Evolutionary conservation across 1,284 basidiomycete species (phyloP), one percentile per base, ranked within the genome.

Genomic region (Gymnopus androsaceus): DNA sequence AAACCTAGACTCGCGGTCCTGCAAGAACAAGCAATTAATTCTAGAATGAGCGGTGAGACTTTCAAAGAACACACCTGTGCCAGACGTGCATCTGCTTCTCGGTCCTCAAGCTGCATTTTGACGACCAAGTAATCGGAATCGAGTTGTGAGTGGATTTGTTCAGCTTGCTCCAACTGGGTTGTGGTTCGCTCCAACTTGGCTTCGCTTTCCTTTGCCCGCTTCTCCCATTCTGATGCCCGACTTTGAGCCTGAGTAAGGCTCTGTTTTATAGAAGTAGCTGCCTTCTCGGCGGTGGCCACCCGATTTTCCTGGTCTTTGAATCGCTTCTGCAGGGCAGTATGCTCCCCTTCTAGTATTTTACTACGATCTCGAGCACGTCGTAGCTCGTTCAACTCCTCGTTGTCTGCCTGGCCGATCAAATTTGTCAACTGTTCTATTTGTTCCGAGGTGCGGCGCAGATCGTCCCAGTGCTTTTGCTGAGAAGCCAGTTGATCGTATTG

Each of bases 161-260:
- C 88, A 5, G 78, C 73, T 47, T 87, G 81, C 41, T 91, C 86
- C 14, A 89, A 67, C 63, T 80, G 79, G 45, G 80, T 82, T 57
- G 77, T 78, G 15, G 76, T 77, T 57, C 77, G 65, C 63, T 87
- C 84, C 15, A 90, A 69, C 57, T 85, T 78, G 17, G 72, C 73
- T 67, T 90, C 86, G 51, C 79, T 78, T 59, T 88, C 87, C 64
- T 84, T 85, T n/a, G 87, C 82, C 37, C 84, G 84, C 61, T 79
- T 80, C 70, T 92, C 90, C 88, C 88, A 91, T 62, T 92, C 90
- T 2, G 80, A 73, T 3, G 87, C 78, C 33, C 88, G 87, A 65
- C 90, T 87, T 61, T 91, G 87, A 25, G 87, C 84, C 60, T 88
- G 85, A 27, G 79, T 69, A 23, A 92, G 76, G 66, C 71, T 87